These are phyloP conservation scores for Macrophomina tecta DNA, from an alignment of 2,329 filamentous ascomycete genomes.

Conservation along the genomic window DNA sequence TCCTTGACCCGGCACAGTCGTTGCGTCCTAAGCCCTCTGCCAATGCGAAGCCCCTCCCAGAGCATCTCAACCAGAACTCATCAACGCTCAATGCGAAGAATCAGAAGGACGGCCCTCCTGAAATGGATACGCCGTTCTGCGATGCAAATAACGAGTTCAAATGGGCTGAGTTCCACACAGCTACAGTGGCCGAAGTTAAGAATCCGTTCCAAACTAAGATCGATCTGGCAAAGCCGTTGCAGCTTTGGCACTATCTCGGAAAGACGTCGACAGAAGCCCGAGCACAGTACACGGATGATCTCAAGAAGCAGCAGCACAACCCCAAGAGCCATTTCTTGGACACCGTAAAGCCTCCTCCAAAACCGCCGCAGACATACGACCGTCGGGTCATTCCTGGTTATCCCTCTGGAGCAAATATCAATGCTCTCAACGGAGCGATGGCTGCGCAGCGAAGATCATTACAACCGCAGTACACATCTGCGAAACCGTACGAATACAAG, in stretches of 20 bases:
- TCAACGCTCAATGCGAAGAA: constrained; percentile 53
- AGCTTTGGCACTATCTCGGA: constrained; percentile 89
- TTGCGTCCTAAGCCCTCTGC: constrained; percentile 76
- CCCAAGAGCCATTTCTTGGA: constrained; percentile 75
- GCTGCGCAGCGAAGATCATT: constrained; percentile 24
- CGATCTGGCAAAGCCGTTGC: constrained; percentile 73
- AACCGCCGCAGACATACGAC: constrained; percentile 29
- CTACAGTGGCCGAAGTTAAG: constrained; percentile 44
- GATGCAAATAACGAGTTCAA: constrained; percentile 53
- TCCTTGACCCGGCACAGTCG: constrained; percentile 74
- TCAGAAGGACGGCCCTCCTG: constrained; percentile 57
- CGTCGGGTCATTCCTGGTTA: constrained; percentile 8
- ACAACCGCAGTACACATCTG: constrained; percentile 17
- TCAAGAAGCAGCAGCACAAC: constrained; percentile 65
- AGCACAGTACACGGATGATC: constrained; percentile 88
- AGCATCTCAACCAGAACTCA: constrained; percentile 55
- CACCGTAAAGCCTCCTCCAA: constrained; percentile 58
- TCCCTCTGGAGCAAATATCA: constrained; percentile 20
- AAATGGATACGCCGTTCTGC: constrained; percentile 54
- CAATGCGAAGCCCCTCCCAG: constrained; percentile 73
- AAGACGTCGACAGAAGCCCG: constrained; percentile 86
- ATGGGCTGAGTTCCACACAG: constrained; percentile 73
- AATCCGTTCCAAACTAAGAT: constrained; percentile 66
- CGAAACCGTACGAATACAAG: constrained; percentile 28
- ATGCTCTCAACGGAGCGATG: constrained; percentile 28